Evolutionary conservation across 2,329 filamentous ascomycete species (phyloP).

Genomic region (Myriosclerotinia scirpicola): DNA sequence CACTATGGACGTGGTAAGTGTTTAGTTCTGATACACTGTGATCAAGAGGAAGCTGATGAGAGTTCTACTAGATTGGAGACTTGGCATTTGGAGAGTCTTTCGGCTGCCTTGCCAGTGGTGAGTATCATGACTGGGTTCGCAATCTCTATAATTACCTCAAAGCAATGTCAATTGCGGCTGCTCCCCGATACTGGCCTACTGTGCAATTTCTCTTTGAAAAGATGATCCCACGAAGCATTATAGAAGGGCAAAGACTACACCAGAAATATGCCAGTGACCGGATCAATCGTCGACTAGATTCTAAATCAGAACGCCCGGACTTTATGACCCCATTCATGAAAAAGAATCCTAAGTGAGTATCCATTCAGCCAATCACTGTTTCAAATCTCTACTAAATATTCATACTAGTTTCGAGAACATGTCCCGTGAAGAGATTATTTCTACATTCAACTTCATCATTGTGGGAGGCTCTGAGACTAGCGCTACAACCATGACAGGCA

Average conservation of each 20-base stretch:
- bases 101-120: slow-evolving; percentile 37
- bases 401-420: slow-evolving; percentile 26
- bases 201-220: slow-evolving; percentile 23
- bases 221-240: slow-evolving; percentile 14
- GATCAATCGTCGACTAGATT: slow-evolving; percentile 20
- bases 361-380: too few relatives aligned
- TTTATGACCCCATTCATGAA: slow-evolving; percentile 39
- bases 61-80: slow-evolving; percentile 40
- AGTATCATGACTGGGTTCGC: slow-evolving; percentile 35
- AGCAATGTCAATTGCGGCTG: slow-evolving; percentile 27
- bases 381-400: too few relatives aligned
- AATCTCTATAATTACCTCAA: slow-evolving; percentile 35
- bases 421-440: slow-evolving; percentile 21
- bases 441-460: slow-evolving; percentile 20
- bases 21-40: too few relatives aligned
- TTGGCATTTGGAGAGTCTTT: slow-evolving; percentile 47
- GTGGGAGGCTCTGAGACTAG: slow-evolving; percentile 26
- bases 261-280: slow-evolving; percentile 29
- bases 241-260: slow-evolving; percentile 28
- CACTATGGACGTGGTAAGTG: slow-evolving; percentile 40
- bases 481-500: slow-evolving; percentile 27
- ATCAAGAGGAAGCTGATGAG: too few relatives aligned
- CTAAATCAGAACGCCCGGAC: slow-evolving; percentile 38
- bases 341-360: slow-evolving; percentile 24
- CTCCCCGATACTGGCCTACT: slow-evolving; percentile 27